phyloP scores from a whole-genome alignment of 2,329 filamentous ascomycete species.

The Meredithiella fracta region DNA sequence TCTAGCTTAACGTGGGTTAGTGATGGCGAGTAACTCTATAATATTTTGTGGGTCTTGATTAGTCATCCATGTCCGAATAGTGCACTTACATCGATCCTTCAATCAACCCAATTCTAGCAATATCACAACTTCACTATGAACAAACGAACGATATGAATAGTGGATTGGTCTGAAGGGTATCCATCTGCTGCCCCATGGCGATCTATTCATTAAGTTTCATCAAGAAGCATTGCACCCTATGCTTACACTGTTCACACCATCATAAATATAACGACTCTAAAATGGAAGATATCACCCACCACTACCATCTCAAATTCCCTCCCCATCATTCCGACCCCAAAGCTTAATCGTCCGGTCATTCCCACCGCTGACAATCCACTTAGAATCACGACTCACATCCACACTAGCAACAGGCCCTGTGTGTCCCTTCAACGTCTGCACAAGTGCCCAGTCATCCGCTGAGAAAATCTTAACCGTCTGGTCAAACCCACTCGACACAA shows the following conservation, averaged over 20 bases:
- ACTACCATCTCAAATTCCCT: constrained; percentile 28
- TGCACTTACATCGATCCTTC: no score
- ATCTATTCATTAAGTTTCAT: background rate
- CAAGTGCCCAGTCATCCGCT: constrained; percentile 84
- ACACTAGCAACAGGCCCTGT: constrained; percentile 82
- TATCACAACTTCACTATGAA: background rate
- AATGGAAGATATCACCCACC: no score
- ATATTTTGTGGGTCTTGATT: background rate
- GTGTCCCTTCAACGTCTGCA: constrained; percentile 78
- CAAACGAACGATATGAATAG: background rate
- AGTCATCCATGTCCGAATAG: background rate
- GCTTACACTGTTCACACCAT: background rate
- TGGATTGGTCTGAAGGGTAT: background rate
- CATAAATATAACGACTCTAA: no score
- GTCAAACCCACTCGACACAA: constrained; percentile 83
- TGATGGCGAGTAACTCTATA: no score
- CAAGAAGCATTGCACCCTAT: background rate
- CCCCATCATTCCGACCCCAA: constrained; percentile 72
- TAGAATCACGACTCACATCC: constrained; percentile 71
- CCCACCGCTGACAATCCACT: constrained; percentile 87
- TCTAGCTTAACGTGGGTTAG: no score
- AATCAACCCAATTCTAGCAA: background rate
- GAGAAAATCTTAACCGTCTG: constrained; percentile 92
- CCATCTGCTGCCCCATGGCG: background rate
- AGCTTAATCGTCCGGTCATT: constrained; percentile 92